A percentile compares a stretch with the other conserved stretches of the same genome.
Evolutionary conservation across 805 yeast genomes (phyloP).

Genomic region (Teunomyces pallodes): DNA sequence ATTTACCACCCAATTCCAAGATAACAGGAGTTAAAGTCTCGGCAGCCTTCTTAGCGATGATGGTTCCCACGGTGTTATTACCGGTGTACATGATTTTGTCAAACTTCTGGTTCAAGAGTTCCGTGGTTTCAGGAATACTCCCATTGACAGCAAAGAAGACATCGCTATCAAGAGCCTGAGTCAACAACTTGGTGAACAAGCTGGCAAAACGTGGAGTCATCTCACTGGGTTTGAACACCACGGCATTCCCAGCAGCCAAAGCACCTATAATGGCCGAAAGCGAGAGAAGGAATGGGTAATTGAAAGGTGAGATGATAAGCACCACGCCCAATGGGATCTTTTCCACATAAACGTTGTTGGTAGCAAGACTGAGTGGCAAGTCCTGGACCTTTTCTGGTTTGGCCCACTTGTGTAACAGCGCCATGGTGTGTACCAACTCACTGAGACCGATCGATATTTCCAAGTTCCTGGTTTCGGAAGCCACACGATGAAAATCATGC

Average conservation of each 20-base stretch:
- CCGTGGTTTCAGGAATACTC: slow-evolving; percentile 60
- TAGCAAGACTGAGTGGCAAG: slow-evolving; percentile 33
- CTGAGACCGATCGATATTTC: slow-evolving; percentile 53
- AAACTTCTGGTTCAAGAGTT: slow-evolving; percentile 58
- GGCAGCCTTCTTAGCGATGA: slow-evolving; percentile 81
- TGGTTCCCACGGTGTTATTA: slow-evolving; percentile 67
- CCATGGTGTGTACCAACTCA: slow-evolving; percentile 61
- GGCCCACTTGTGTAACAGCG: slow-evolving; percentile 59
- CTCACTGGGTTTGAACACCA: slow-evolving; percentile 76
- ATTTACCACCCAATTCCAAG: slow-evolving; percentile 90
- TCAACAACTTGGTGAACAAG: slow-evolving; percentile 55
- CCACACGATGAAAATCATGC: slow-evolving; percentile 66
- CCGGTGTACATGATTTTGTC: slow-evolving; percentile 91
- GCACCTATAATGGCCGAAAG: slow-evolving; percentile 74
- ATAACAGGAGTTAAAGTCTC: slow-evolving; percentile 75
- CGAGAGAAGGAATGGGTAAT: slow-evolving; percentile 68
- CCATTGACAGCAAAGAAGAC: slow-evolving; percentile 69
- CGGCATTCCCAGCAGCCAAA: slow-evolving; percentile 81
- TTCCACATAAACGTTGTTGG: slow-evolving; percentile 31
- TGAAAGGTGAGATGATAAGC: slow-evolving; percentile 75
- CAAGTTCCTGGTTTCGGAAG: slow-evolving; percentile 56
- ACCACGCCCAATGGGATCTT: slow-evolving; percentile 58
- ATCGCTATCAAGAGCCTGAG: slow-evolving; percentile 52
- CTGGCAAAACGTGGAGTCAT: slow-evolving; percentile 58
- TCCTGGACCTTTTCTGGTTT: slow-evolving; percentile 45